Base-by-base conservation (phyloP, 1,139 yeast genomes). In the Wickerhamomyces sp. region DNA sequence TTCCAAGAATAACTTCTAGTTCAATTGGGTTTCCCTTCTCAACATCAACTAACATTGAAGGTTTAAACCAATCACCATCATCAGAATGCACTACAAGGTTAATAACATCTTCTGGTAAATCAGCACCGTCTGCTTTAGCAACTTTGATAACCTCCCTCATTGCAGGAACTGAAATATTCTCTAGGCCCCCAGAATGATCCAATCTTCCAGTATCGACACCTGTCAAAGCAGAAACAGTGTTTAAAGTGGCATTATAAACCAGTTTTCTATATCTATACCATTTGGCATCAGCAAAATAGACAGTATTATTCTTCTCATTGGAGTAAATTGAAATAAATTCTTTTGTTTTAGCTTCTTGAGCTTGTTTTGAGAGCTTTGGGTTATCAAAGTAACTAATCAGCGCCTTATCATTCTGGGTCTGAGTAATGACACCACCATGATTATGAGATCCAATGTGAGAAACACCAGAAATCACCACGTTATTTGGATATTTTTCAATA, bases 41-140 rank as follows among this genome's bases (percentile, higher is more conserved):
- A 21, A 64, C 64, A 54, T 77, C 83, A 13, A 76, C 72, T 42
- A 68, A 62, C 83, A 78, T 78, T 3, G 81, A 75, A 1, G 84
- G 83, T 16, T 64, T 54, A 53, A 72, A 76, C 55, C 70, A 76
- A 33, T 65, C 61, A 0, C 79, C 80, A 50, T 75, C 81, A 38
- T 76, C 76, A 31, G 71, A 65, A 48, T 76, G 79, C 35, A 70
- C 47, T 39, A 67, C 66, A 28, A 48, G 43, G 24, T 74, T 67
- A 37, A 68, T 60, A 12, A 56, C 55, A 15, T 53, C 63, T 5
- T 48, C 56, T 2, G 70, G 69, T 35, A 77, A 51, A 1, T 59
- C 64, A 18, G 72, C 67, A 0, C 81, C 81, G 42, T 74, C 82
- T 18, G 76, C 70, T 29, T 65, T 67, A 3, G 83, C 83, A 33